Evolutionary conservation across 257 asterid genomes (phyloP).

Genomic region (Solanum lycopersicoides): DNA sequence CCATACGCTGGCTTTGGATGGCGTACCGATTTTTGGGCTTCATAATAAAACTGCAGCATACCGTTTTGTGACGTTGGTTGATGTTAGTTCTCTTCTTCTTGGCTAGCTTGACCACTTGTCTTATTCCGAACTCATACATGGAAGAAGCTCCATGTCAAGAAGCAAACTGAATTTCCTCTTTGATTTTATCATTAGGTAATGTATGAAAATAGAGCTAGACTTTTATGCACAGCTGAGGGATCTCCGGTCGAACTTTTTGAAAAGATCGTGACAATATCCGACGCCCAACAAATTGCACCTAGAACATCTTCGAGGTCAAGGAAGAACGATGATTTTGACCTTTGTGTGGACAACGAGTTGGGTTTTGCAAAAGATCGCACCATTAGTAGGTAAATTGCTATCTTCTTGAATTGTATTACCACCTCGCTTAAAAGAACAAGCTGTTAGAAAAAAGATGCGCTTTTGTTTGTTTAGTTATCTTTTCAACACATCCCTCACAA

Average conservation of each 20-base stretch:
- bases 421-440: background rate
- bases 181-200: slow-evolving; percentile 45
- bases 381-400: slow-evolving; percentile 57
- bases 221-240: slow-evolving; percentile 82
- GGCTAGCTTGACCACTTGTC: background rate
- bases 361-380: slow-evolving; percentile 97
- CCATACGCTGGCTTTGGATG: slow-evolving; percentile 89
- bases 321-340: slow-evolving; percentile 67
- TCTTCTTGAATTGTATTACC: background rate
- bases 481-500: background rate
- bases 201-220: slow-evolving; percentile 76
- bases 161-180: background rate
- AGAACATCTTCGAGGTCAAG: slow-evolving; percentile 90
- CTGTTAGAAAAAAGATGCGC: background rate
- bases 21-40: slow-evolving; percentile 73
- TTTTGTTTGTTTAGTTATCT: background rate
- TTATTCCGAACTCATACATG: background rate
- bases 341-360: slow-evolving; percentile 85
- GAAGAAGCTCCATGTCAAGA: background rate
- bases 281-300: slow-evolving; percentile 71
- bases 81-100: slow-evolving; percentile 49
- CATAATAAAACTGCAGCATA: slow-evolving; percentile 80
- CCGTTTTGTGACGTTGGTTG: slow-evolving; percentile 92
- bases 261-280: slow-evolving; percentile 61
- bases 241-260: slow-evolving; percentile 66